Base-by-base conservation (phyloP, 2,329 filamentous ascomycete genomes). In the Basipetospora chlamydospora region DNA sequence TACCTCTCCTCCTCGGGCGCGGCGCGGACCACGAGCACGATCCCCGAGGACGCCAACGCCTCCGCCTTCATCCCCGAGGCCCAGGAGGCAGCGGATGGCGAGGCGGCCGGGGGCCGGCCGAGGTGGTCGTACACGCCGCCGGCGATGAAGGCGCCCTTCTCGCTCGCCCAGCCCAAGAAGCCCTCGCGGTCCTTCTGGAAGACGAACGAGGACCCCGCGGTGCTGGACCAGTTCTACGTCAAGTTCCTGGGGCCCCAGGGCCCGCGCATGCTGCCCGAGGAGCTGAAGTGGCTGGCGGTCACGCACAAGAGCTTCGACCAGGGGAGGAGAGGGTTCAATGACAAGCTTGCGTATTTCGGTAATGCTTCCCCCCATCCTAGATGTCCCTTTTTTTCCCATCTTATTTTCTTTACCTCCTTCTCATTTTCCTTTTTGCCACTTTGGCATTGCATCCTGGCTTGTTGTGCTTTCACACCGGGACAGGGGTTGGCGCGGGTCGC, bases 251-350 rank as follows among this genome's bases (percentile, higher is more conserved):
- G 87, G 5, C 65, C 64, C 32, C 75, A 70, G 31, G 83, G 82
- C 39, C 73, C 81, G 46, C 72, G 70, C 47, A 56, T 90, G 54
- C 66, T 98, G 40, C 77, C 80, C 2, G 87, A 95, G 12, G 88
- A 98, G 61, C 67, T 90, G 43, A 96, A 95, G 63, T 98, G 90
- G 90, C 64, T 96, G 50, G 87, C 87, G 21, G 74, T 98, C 39
- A 98, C 90, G 45, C 90, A 96, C 59, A 96, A 96, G 72, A 95
- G 86, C 59, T 96, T 94, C 52, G 88, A 98, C 54, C 86, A 96
- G 53, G 90, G 87, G 36, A 70, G 85, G 51, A 78, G 87, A 65
- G 88, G 88, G 1, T 94, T 88, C 62, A 98, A 98, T 56, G 88
- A 95, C 51, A 74, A 84, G 43, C 64, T 98, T 57, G 83, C 86